Conservation (phyloP, 805 yeast species). For the Alloascoidea africana region DNA sequence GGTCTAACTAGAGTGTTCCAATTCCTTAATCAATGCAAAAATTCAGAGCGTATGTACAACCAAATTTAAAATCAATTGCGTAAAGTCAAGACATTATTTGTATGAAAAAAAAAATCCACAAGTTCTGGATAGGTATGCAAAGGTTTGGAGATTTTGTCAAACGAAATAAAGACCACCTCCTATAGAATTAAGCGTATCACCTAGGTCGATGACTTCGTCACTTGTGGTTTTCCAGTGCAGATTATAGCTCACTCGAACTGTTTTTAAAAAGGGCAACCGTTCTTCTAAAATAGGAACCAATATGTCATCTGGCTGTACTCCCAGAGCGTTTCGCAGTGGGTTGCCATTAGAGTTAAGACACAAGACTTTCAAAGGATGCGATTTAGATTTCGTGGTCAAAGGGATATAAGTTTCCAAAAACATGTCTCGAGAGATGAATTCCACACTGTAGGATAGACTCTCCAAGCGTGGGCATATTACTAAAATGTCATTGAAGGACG, state of each 20-base stretch:
- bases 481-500: conserved; percentile 61
- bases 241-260: conserved; percentile 53
- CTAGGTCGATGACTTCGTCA: conserved; percentile 47
- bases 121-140: too few relatives aligned
- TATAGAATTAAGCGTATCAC: conserved; percentile 18
- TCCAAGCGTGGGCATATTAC: conserved; percentile 60
- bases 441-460: conserved; percentile 58
- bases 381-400: conserved; percentile 9
- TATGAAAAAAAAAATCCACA: neutral
- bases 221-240: conserved; percentile 63
- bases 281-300: conserved; percentile 73
- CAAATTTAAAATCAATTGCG: neutral
- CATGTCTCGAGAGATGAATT: conserved; percentile 40
- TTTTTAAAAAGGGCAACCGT: conserved; percentile 51
- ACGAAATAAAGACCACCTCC: neutral
- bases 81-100: neutral
- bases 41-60: neutral
- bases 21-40: neutral
- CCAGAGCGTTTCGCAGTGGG: conserved; percentile 63
- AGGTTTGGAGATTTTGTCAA: neutral
- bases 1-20: too few relatives aligned
- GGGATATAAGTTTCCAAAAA: conserved; percentile 34
- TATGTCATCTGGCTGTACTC: conserved; percentile 78
- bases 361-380: conserved; percentile 42
- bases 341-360: conserved; percentile 73